Evolutionary conservation across 1,284 basidiomycete genomes (phyloP).

Genomic region (Phellopilus nigrolimitatus): DNA sequence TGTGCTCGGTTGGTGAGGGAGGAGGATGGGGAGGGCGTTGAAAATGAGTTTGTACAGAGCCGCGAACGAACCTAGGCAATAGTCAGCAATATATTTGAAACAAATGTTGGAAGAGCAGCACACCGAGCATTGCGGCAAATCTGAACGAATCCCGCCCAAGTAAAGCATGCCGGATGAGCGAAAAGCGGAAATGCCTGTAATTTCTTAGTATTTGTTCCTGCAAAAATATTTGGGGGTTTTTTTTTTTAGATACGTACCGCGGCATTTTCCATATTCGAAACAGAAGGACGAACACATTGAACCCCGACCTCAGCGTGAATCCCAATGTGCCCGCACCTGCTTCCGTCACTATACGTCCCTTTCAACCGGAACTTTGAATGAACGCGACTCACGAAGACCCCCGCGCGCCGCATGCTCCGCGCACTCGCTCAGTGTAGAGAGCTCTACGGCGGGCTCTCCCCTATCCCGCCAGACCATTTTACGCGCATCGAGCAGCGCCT

Average conservation of each 20-base stretch:
- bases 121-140: constrained; percentile 83
- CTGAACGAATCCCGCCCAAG: constrained; percentile 77
- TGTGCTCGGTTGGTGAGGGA: constrained; percentile 36
- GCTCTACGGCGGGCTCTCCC: constrained; percentile 70
- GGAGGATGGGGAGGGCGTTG: constrained; percentile 76
- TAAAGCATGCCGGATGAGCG: constrained; percentile 68
- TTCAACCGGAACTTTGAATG: neutral
- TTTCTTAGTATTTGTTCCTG: neutral
- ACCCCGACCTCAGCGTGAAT: constrained; percentile 73
- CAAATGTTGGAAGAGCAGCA: constrained; percentile 23
- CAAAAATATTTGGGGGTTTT: no score
- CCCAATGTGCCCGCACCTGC: constrained; percentile 76
- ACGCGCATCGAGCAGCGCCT: constrained; percentile 60
- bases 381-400: constrained; percentile 64
- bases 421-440: constrained; percentile 66
- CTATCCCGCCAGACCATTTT: constrained; percentile 82
- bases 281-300: constrained; percentile 74
- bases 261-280: constrained; percentile 63
- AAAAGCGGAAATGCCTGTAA: constrained; percentile 44
- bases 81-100: neutral
- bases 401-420: constrained; percentile 71
- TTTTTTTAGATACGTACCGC: constrained; percentile 54
- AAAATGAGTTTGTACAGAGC: constrained; percentile 79
- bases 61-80: constrained; percentile 63
- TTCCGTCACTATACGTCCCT: neutral